Evolutionary conservation across 805 yeast genomes (phyloP).

Genomic region (Barnettozyma sp.): DNA sequence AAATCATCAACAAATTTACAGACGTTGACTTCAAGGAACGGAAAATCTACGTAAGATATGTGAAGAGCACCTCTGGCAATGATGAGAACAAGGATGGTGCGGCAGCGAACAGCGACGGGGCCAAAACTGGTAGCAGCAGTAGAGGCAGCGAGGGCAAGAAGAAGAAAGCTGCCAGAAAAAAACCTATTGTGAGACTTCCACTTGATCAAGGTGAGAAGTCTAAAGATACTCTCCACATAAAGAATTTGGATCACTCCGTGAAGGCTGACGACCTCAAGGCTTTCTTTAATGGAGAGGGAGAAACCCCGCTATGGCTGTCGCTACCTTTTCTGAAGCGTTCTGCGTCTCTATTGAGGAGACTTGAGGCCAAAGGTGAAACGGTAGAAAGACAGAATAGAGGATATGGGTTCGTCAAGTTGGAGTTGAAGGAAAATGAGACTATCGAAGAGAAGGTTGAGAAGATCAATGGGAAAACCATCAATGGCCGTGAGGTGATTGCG

Average conservation of each 20-base stretch:
- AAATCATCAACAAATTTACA: conserved; percentile 36
- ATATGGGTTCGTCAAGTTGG: conserved; percentile 54
- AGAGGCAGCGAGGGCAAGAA: conserved; percentile 12
- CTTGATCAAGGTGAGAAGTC: conserved; percentile 35
- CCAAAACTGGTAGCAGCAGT: conserved; percentile 3
- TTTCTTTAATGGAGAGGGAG: conserved; percentile 39
- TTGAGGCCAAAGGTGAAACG: conserved; percentile 39
- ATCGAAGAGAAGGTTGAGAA: conserved; percentile 61
- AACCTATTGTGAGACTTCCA: conserved; percentile 26
- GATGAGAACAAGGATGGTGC: conserved; percentile 9
- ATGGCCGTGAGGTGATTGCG: conserved; percentile 60
- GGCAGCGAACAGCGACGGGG: conserved; percentile 1
- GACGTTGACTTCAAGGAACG: conserved; percentile 40
- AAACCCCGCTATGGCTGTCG: conserved; percentile 49
- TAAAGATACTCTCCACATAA: conserved; percentile 50
- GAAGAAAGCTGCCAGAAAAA: too few relatives aligned
- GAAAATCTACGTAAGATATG: conserved; percentile 41
- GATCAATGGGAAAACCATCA: conserved; percentile 57
- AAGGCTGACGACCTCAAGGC: conserved; percentile 47
- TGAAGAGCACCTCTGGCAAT: conserved; percentile 10
- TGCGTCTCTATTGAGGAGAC: conserved; percentile 34
- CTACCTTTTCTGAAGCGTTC: conserved; percentile 51
- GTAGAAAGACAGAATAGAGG: conserved; percentile 49
- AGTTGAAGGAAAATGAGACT: conserved; percentile 28
- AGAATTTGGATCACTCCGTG: conserved; percentile 54